Evolutionary conservation across 441 rosid genomes (phyloP), one percentile per base, ranked within the genome.

Genomic region (Erysimum cheiri): DNA sequence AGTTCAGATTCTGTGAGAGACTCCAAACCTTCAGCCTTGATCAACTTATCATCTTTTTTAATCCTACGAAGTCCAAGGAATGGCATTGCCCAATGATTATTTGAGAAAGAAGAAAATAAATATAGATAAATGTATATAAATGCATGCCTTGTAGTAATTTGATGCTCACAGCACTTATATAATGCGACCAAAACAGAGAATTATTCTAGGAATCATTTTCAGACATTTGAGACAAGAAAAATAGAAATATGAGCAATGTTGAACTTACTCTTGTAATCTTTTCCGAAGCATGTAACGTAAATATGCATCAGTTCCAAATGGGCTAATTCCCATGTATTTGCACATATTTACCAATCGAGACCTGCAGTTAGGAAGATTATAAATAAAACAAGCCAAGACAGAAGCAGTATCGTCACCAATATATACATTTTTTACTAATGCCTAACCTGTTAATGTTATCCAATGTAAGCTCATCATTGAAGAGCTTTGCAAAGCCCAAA

Each of bases 1-100:
- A 94, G 98, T 81, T 94, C 99, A 22, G 78, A 81, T 80, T 94
- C 99, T 28, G 93, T 84, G 76, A 92, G 99, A 52, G 99, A 90
- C 78, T 90, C 96, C 76, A 90, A 81, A 64, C 97, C 97, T 84
- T 94, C 99, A 69, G 90, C 90, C 82, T 82, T 87, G 70, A 94
- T 92, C 97, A 92, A 80, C 81, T 78, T 92, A 81, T 94, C 99
- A 81, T 94, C 98, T 72, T 80, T 87, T 82, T 94, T 94, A 61
- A 94, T 94, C 86, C 99, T 94, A 71, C 50, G 62, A 81, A 71
- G 60, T 35, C 53, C 64, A 71, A 33, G 35, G 28, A 61, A 70
- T 35, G 14, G 40, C 29, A 57, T 15, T 57, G 3, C 33, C n/a
- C 49, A 48, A 41, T 17, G 60, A 26, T 60, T 29, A 44, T 36